Evolutionary conservation across 441 rosid genomes (phyloP), one percentile per base, ranked within the genome.

Genomic region (Brassica hybrid): DNA sequence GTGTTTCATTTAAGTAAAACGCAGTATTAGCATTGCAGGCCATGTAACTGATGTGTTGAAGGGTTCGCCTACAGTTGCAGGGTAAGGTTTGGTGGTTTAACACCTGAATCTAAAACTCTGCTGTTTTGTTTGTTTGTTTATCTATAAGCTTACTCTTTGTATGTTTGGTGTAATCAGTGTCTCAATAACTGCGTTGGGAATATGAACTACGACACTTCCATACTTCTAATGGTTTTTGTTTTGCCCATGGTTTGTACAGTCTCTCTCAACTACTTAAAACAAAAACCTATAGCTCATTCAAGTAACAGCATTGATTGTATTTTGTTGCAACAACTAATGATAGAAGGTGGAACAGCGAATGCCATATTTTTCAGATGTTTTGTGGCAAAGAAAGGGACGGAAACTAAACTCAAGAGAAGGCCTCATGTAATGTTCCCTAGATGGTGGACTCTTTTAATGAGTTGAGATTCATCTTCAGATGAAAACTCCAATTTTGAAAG

Each of bases 31-130:
- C 99, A 96, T 74, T 93, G 98, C 68, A 86, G 97, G 82, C 83
- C 94, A 67, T 93, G 99, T 84, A 88, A 93, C 83, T 93, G 2
- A 5, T 50, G 97, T 81, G 96, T 92, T 61, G 99, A 96, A 83
- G 98, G 99, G 68, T 96, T 96, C 79, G 98, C 92, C 82, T 97
- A 96, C 80, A 98, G 92, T 83, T 96, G 7, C 54, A 48, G 56
- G 16, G 54, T n/a, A 48, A 48, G 17, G 17, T 48, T 13, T 48
- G 7, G 54, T 48, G 54, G 54, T 48, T 48, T 48, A 48, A 48
- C 16, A 3, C 54, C 7, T 48, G 54, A 48, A 48, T 48, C 54
- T 48, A 48, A 48, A 48, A 48, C 54, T 48, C 54, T 48, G 14
- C 54, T 45, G 54, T 48, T 48, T 48, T 48, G 52, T 45, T 48